phyloP scores from a whole-genome alignment of 2,329 filamentous ascomycete species.

The Pezizomycotina sp. region DNA sequence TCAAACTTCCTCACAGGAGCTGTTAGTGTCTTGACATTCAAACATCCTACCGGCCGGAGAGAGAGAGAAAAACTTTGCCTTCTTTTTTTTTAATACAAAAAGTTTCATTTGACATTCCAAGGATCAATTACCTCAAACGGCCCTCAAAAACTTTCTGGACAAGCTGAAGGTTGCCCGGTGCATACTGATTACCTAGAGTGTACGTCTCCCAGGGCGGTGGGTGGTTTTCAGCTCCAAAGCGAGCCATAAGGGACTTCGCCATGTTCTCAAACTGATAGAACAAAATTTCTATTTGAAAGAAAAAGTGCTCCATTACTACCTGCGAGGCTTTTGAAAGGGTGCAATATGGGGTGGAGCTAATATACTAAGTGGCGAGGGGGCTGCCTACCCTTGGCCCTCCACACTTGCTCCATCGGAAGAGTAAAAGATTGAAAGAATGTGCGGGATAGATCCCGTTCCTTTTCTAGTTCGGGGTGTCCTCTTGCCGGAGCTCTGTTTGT shows the following conservation, averaged over 20 bases:
- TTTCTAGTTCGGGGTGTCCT: slow-evolving; percentile 45
- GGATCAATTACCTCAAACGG: slow-evolving; percentile 43
- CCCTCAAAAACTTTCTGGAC: slow-evolving; percentile 87
- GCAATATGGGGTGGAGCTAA: too few species aligned
- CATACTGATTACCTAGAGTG: slow-evolving; percentile 53
- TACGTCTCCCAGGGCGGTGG: slow-evolving; percentile 77
- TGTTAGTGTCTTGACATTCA: neutral
- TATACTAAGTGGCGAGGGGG: too few species aligned
- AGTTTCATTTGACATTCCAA: slow-evolving; percentile 5
- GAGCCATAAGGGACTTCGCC: slow-evolving; percentile 42
- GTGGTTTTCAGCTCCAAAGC: slow-evolving; percentile 47
- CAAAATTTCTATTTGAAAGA: slow-evolving; percentile 34
- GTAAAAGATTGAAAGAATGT: slow-evolving; percentile 60
- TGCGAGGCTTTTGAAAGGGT: too few species aligned
- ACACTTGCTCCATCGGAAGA: slow-evolving; percentile 51
- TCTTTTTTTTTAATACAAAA: too few species aligned
- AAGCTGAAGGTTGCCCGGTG: slow-evolving; percentile 63
- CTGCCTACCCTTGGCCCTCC: slow-evolving; percentile 56
- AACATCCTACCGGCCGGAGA: neutral
- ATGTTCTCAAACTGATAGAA: slow-evolving; percentile 48
- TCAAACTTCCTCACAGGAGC: slow-evolving; percentile 48
- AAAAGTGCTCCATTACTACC: too few species aligned
- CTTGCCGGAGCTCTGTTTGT: slow-evolving; percentile 42
- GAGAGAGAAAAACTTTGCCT: too few species aligned
- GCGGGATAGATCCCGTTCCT: slow-evolving; percentile 54